Conservation (phyloP, 129 eudicot species). For the Arctium minus region DNA sequence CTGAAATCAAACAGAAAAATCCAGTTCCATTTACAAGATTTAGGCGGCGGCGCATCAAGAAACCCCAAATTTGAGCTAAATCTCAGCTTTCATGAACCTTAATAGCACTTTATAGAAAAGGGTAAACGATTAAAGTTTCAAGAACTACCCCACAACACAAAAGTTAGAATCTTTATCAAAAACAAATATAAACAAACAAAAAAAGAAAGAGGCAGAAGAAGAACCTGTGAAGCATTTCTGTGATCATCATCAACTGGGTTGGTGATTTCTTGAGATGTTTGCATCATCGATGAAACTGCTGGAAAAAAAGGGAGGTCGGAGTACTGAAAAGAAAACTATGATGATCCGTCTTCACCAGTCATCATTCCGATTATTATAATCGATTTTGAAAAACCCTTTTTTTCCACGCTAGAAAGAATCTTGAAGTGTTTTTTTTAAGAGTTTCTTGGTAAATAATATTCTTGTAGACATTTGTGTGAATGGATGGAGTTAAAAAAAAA, state of each 20-base stretch:
- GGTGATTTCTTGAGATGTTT: constrained; percentile 27
- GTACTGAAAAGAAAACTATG: constrained; percentile 4
- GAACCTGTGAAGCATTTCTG: constrained; percentile 37
- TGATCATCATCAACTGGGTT: constrained; percentile 9
- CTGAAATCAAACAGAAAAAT: not conserved
- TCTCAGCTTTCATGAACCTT: not conserved
- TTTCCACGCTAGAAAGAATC: not conserved
- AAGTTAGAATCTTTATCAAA: constrained; percentile 14
- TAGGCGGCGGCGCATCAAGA: not conserved
- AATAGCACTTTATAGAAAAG: constrained; percentile 1
- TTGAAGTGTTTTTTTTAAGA: not conserved
- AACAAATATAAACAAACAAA: not conserved
- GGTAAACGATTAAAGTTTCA: constrained; percentile 4
- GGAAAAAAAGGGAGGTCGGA: not conserved
- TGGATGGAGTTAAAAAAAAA: not conserved
- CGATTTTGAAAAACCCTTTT: not conserved
- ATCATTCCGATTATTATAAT: not conserved
- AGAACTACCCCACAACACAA: constrained; percentile 17
- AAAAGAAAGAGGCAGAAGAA: not conserved
- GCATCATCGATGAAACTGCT: constrained; percentile 23
- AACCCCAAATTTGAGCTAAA: constrained; percentile 9
- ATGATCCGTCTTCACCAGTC: not conserved
- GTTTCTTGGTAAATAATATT: not conserved
- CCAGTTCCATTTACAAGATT: not conserved
- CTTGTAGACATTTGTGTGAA: not conserved